Percentiles rank a stretch among this genome's conserved stretches.
phyloP scores from a whole-genome alignment of 2,329 filamentous ascomycete genomes.

The Epichloe bromicola region DNA sequence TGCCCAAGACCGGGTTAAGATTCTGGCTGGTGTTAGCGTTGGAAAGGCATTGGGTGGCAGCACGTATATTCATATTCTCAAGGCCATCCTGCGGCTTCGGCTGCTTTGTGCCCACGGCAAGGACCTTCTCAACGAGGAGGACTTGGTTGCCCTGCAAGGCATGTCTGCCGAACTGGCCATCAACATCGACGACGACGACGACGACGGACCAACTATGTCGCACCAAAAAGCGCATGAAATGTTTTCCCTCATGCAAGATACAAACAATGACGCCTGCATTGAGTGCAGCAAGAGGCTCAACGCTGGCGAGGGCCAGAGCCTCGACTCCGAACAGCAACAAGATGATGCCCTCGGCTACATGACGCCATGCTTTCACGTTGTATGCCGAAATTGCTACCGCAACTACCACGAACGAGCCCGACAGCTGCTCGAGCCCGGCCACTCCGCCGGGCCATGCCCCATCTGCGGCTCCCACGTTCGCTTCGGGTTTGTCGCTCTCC shows the following conservation, averaged over 20 bases:
- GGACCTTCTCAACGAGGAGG: slow-evolving; percentile 74
- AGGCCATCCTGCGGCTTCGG: slow-evolving; percentile 78
- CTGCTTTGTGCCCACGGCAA: slow-evolving; percentile 90
- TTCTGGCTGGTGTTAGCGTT: slow-evolving; percentile 47
- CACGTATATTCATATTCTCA: slow-evolving; percentile 87
- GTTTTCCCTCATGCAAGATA: slow-evolving; percentile 72
- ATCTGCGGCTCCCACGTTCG: slow-evolving; percentile 54
- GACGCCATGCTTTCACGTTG: slow-evolving; percentile 75
- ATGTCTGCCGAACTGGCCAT: slow-evolving; percentile 77
- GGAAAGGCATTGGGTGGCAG: slow-evolving; percentile 63
- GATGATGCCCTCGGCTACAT: slow-evolving; percentile 62
- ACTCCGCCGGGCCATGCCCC: slow-evolving; percentile 44
- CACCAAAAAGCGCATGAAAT: slow-evolving; percentile 73
- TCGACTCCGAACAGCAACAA: slow-evolving; percentile 43
- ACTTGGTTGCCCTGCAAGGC: slow-evolving; percentile 67
- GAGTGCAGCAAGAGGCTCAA: slow-evolving; percentile 55
- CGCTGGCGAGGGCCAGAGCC: slow-evolving; percentile 39
- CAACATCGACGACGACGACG: slow-evolving; percentile 64
- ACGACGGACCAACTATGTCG: slow-evolving; percentile 43
- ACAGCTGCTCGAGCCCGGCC: slow-evolving; percentile 22
- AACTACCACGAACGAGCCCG: slow-evolving; percentile 42
- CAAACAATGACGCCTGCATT: slow-evolving; percentile 61
- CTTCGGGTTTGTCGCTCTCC: slow-evolving; percentile 55
- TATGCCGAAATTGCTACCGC: slow-evolving; percentile 64
- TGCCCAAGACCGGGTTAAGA: slow-evolving; percentile 65